A percentile compares a stretch with the other conserved stretches of the same genome.
Evolutionary conservation across 495 filamentous ascomycete species (phyloP).

Genomic region (Articulospora tetracladia): DNA sequence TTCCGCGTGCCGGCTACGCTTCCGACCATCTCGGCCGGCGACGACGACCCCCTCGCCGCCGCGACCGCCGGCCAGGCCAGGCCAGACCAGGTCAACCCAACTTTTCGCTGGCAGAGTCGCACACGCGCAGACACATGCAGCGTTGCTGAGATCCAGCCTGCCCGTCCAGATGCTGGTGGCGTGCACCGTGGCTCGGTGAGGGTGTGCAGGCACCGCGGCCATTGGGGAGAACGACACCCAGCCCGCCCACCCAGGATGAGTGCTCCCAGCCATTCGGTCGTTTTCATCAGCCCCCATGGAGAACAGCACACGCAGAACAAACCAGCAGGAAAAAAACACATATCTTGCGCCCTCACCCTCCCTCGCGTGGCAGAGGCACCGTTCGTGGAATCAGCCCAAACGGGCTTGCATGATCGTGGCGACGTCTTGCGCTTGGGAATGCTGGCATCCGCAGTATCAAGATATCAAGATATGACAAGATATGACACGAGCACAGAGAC

Average conservation of each 20-base stretch:
- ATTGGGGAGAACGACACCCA: background rate
- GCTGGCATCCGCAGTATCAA: background rate
- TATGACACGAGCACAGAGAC: too few species aligned
- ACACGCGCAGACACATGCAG: background rate
- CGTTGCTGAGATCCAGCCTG: background rate
- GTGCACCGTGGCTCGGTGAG: background rate
- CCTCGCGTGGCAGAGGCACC: background rate
- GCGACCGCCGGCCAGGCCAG: too few species aligned
- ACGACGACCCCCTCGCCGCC: too few species aligned
- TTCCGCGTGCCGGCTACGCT: too few species aligned
- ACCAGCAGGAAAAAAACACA: background rate
- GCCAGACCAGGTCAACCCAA: background rate
- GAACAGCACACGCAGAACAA: background rate
- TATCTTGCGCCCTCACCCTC: background rate
- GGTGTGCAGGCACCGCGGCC: background rate
- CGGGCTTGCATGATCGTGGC: conserved; percentile 9
- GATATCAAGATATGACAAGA: background rate
- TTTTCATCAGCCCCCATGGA: background rate
- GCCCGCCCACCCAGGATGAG: background rate
- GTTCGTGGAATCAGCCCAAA: background rate
- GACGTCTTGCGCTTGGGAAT: background rate
- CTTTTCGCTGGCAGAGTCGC: background rate
- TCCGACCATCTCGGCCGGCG: too few species aligned
- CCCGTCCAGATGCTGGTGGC: background rate
- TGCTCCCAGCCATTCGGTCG: background rate